Evolutionary conservation across 768 basidiomycete species (phyloP).

Genomic region (Podaxis pistillaris): DNA sequence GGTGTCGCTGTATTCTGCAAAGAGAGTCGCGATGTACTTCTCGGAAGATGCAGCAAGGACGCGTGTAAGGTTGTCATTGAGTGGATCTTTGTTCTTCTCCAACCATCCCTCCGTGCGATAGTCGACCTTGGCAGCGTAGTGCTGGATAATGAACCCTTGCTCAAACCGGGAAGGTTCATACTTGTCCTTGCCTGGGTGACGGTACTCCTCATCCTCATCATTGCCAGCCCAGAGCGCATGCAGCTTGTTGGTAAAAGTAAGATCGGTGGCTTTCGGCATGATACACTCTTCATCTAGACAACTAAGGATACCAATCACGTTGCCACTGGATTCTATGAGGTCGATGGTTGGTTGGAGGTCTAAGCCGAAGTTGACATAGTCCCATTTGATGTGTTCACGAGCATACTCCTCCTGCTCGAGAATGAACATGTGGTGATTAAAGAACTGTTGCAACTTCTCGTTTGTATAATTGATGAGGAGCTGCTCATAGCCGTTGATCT

Average conservation of each 20-base stretch:
- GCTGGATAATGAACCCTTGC: conserved; percentile 92
- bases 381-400: conserved; percentile 95
- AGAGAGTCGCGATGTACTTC: conserved; percentile 77
- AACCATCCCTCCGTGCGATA: conserved; percentile 96
- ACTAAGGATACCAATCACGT: conserved; percentile 84
- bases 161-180: conserved; percentile 87
- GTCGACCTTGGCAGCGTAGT: conserved; percentile 96
- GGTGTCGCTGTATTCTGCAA: conserved; percentile 73
- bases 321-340: conserved; percentile 86
- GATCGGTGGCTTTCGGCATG: conserved; percentile 98
- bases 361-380: conserved; percentile 96
- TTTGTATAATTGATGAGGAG: conserved; percentile 99
- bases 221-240: conserved; percentile 69
- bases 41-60: conserved; percentile 83
- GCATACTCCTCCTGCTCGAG: conserved; percentile 99
- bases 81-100: conserved; percentile 99
- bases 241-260: conserved; percentile 93
- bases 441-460: conserved; percentile 96
- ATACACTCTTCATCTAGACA: conserved; percentile 98
- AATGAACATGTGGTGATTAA: conserved; percentile 99
- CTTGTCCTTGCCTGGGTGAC: conserved; percentile 77
- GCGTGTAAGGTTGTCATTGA: conserved; percentile 93
- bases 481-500: conserved; percentile 94
- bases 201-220: conserved; percentile 49
- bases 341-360: conserved; percentile 99